phyloP scores from a whole-genome alignment of 441 rosid genomes.

The Syzygium malaccense region DNA sequence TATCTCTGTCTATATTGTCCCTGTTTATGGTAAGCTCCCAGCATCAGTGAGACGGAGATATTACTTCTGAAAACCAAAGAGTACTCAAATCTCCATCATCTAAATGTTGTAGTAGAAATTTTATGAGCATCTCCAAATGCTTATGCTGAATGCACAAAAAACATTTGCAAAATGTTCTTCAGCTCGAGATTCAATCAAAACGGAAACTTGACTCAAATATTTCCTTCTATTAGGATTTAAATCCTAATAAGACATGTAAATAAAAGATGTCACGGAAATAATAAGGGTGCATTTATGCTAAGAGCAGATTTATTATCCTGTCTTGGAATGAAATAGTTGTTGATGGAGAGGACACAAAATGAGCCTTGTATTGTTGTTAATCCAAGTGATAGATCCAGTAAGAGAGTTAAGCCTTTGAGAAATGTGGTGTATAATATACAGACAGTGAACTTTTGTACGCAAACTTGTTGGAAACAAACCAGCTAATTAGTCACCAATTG shows the following conservation, averaged over 20 bases:
- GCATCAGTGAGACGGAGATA: not conserved
- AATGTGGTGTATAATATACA: not conserved
- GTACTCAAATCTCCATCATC: not conserved
- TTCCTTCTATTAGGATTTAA: not conserved
- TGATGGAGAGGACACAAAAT: not conserved
- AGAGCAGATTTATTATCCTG: not conserved
- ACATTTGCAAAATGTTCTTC: not conserved
- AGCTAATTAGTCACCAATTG: not conserved
- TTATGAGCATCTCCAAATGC: not conserved
- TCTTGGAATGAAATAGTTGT: not conserved
- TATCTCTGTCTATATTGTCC: not conserved
- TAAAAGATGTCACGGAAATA: not conserved
- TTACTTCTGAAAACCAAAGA: not conserved
- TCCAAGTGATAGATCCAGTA: not conserved
- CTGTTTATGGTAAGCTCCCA: not conserved
- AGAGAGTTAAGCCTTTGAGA: not conserved
- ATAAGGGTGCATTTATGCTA: not conserved
- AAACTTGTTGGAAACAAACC: not conserved
- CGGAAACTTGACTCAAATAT: not conserved
- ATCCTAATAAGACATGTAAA: not conserved
- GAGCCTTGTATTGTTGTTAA: not conserved
- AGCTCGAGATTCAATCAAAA: not conserved
- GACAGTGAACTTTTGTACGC: not conserved
- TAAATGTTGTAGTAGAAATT: not conserved
- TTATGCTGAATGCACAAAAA: not conserved